Conservation (phyloP, 306 rosid genomes). For the Hippophae rhamnoides region DNA sequence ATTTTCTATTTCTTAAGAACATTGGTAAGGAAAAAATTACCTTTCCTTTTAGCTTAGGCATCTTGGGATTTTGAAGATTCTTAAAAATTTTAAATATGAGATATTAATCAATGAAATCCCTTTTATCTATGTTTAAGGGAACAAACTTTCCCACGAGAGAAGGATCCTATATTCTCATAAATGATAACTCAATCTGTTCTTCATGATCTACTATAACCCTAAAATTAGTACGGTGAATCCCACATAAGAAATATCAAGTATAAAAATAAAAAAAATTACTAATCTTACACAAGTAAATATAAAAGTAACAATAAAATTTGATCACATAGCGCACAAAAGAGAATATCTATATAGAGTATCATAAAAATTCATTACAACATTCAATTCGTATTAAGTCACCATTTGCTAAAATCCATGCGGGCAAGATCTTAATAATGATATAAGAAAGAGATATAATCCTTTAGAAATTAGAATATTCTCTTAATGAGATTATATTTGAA, state of each 20-base stretch:
- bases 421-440: background rate
- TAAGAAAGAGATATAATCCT: too few species aligned
- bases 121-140: conserved; percentile 68
- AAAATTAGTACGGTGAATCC: too few species aligned
- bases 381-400: background rate
- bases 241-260: too few species aligned
- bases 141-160: too few species aligned
- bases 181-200: too few species aligned
- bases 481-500: background rate
- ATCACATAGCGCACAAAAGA: background rate
- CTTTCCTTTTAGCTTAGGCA: conserved; percentile 23
- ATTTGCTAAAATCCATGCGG: background rate
- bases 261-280: conserved; percentile 12
- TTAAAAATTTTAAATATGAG: background rate
- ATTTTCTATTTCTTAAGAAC: conserved; percentile 2
- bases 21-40: conserved; percentile 10
- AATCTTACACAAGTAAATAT: background rate
- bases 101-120: conserved; percentile 32
- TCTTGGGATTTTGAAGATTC: conserved; percentile 24
- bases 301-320: background rate
- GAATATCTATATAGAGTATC: background rate
- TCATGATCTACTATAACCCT: too few species aligned
- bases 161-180: too few species aligned
- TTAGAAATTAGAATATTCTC: background rate
- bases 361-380: background rate